phyloP scores from a whole-genome alignment of 768 basidiomycete genomes.

The Lactarius tabidus region DNA sequence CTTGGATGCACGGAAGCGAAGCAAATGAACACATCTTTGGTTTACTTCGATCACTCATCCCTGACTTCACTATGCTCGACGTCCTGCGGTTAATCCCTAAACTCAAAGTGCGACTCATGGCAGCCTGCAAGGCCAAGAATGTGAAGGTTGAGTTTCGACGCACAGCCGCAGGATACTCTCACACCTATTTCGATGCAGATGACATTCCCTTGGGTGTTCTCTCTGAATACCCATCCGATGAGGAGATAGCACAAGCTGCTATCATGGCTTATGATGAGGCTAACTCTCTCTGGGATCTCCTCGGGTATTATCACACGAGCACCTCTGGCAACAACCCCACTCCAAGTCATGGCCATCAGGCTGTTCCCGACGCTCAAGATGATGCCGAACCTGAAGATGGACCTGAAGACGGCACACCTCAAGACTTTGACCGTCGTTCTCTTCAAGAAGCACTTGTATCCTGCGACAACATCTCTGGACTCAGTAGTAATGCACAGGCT shows the following conservation, averaged over 20 bases:
- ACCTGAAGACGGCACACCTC: background rate
- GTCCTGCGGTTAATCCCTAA: constrained; percentile 27
- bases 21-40: constrained; percentile 34
- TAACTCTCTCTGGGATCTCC: background rate
- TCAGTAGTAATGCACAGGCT: background rate
- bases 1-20: constrained; percentile 35
- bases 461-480: background rate
- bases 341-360: too few species aligned
- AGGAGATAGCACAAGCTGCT: background rate
- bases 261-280: background rate
- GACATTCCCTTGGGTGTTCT: constrained; percentile 10
- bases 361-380: too few species aligned
- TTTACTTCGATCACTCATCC: constrained; percentile 23
- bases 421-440: background rate
- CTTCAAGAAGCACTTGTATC: background rate
- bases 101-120: constrained; percentile 24
- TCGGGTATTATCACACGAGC: background rate
- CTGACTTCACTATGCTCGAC: constrained; percentile 29
- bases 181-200: constrained; percentile 26
- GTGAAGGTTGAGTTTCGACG: constrained; percentile 18
- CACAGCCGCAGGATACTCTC: constrained; percentile 27
- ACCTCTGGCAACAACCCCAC: too few species aligned
- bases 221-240: background rate
- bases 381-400: background rate
- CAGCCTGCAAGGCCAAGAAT: constrained; percentile 13